Conservation (phyloP, 441 rosid species). For the Gossypium davidsonii region DNA sequence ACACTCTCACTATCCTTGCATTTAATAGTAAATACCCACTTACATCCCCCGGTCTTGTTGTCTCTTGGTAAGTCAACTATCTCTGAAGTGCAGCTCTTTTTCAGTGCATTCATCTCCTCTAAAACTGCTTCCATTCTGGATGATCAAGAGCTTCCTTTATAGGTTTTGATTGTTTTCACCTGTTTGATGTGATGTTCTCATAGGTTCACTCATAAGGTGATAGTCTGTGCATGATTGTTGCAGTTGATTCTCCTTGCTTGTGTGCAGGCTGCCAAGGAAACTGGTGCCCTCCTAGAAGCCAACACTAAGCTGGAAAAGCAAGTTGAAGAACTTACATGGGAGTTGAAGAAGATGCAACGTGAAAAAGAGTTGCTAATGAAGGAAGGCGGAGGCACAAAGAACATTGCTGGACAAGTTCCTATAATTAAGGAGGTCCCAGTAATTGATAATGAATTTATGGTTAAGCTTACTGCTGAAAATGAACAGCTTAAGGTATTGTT, state of each 20-base stretch:
- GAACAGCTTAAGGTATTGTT: constrained; percentile 69
- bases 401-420: constrained; percentile 31
- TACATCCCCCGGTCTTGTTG: not conserved
- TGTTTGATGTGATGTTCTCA: constrained; percentile 7
- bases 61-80: not conserved
- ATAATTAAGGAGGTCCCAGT: constrained; percentile 44
- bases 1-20: not conserved
- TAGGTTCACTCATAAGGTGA: constrained; percentile 1
- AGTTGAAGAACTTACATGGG: constrained; percentile 83
- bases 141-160: constrained; percentile 1
- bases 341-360: constrained; percentile 56
- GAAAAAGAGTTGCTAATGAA: constrained; percentile 35
- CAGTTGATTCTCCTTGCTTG: constrained; percentile 14
- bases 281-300: constrained; percentile 93
- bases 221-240: constrained; percentile 1
- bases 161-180: not conserved
- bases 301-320: constrained; percentile 76
- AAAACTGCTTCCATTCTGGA: not conserved
- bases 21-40: not conserved
- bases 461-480: constrained; percentile 68
- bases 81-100: not conserved
- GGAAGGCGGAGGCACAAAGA: constrained; percentile 39
- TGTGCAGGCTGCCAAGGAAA: constrained; percentile 81
- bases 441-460: constrained; percentile 43
- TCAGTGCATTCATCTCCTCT: not conserved